Evolutionary conservation across 306 rosid species (phyloP), one percentile per base, ranked within the genome.

Genomic region (Prunus mongolica): DNA sequence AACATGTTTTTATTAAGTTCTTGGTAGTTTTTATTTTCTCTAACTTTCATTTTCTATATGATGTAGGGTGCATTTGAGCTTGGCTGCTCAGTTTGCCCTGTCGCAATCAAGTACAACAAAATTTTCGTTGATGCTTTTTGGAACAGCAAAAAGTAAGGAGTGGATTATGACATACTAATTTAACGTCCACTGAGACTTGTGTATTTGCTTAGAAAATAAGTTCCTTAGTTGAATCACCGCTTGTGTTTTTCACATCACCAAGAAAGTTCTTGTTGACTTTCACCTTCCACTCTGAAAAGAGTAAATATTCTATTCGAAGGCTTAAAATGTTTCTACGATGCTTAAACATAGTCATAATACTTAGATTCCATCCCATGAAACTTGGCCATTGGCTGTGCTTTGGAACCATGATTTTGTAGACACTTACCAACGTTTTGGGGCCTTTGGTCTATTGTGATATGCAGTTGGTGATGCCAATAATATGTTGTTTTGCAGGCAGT

Each of bases 61-160:
- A 79, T 76, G 62, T 83, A 94, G 99, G 99, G 99, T 86, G 99
- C 99, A 57, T 95, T 95, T 83, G 98, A 95, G 80, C 98, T 95
- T 71, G 98, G 86, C 81, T 89, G 92, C 79, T 88, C 96, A 47
- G 97, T 95, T 83, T 92, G 98, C 86, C 98, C 97, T 30, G 55
- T 95, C 30, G 97, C 98, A 65, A 92, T 95, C 79, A 95, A 95
- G 88, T 95, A 92, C 92, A 95, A 95, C 75, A 95, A 95, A 83
- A 95, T 95, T 74, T 95, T 92, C 25, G 98, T 95, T 3, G 98
- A 95, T 84, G 98, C 98, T 38, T 92, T 95, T 67, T 95, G 99
- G 99, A 95, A 95, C 81, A 95, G 99, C 89, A 83, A 90, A 85
- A 95, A 92, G 99, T 95, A 90, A 92, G 91, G 79, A 55, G 27